Conservation (phyloP, 345 rosid genomes). For the Noccaea bulbosa region DNA sequence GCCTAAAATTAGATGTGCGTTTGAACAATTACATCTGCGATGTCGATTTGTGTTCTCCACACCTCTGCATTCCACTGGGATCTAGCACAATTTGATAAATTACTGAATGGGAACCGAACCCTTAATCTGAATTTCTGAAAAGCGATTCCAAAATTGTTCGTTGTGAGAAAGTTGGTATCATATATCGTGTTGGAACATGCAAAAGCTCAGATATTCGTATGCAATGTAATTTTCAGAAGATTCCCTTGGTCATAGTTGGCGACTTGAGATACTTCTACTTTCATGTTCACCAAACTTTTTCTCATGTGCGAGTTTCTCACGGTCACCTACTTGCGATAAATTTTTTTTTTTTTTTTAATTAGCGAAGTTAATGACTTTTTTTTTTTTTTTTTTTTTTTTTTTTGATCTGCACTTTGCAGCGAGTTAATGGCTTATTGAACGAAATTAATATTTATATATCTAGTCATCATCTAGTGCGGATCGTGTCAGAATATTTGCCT, state of each 20-base stretch:
- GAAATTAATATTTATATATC: background rate
- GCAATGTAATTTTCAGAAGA: slow-evolving; percentile 25
- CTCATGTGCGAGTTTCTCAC: slow-evolving; percentile 36
- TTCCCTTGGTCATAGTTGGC: slow-evolving; percentile 41
- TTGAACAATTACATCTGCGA: slow-evolving; percentile 3
- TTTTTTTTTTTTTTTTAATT: background rate
- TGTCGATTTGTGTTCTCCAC: slow-evolving; percentile 6
- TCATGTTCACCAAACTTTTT: slow-evolving; percentile 23
- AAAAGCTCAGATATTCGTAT: background rate
- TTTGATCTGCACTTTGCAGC: slow-evolving; percentile 19
- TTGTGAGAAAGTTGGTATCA: slow-evolving; percentile 6
- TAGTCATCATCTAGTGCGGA: background rate
- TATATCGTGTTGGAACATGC: slow-evolving; percentile 8
- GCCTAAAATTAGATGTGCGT: background rate
- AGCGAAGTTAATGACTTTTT: background rate
- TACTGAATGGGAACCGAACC: background rate
- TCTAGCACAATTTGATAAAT: background rate
- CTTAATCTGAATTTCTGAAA: background rate
- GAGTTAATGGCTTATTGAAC: slow-evolving; percentile 9
- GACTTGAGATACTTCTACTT: slow-evolving; percentile 6
- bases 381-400: background rate
- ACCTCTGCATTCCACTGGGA: background rate
- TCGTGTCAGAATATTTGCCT: slow-evolving; percentile 4
- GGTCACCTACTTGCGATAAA: slow-evolving; percentile 15
- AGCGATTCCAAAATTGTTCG: background rate